phyloP scores from a whole-genome alignment of 2,329 filamentous ascomycete genomes.

The Neophaeococcomyces aloes region DNA sequence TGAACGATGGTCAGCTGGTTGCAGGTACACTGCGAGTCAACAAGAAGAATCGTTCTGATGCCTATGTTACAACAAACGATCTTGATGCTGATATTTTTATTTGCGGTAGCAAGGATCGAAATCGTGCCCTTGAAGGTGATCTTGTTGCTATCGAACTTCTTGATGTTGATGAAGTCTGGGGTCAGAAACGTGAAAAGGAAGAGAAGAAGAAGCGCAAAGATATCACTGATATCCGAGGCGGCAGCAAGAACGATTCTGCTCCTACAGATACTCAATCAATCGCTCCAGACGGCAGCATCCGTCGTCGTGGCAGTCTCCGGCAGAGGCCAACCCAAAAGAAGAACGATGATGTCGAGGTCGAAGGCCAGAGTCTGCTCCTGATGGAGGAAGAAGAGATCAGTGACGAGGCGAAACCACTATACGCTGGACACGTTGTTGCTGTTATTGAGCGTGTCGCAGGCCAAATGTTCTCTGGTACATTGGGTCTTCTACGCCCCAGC shows the following conservation, averaged over 20 bases:
- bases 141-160: constrained; percentile 91
- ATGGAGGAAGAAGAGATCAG: constrained; percentile 99
- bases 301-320: constrained; percentile 84
- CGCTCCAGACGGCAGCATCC: constrained; percentile 69
- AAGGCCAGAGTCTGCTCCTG: constrained; percentile 89
- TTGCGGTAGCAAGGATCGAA: constrained; percentile 96
- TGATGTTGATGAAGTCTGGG: constrained; percentile 97
- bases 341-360: constrained; percentile 98
- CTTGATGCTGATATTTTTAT: constrained; percentile 98
- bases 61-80: constrained; percentile 89
- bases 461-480: constrained; percentile 97
- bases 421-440: constrained; percentile 92
- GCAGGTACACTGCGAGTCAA: constrained; percentile 95
- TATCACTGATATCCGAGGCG: constrained; percentile 80
- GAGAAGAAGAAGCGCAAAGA: constrained; percentile 99
- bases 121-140: constrained; percentile 91
- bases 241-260: constrained; percentile 50
- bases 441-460: constrained; percentile 94
- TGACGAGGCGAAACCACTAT: constrained; percentile 94
- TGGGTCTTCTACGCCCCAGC: constrained; percentile 86
- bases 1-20: constrained; percentile 86
- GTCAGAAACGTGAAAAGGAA: constrained; percentile 97
- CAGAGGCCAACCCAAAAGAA: constrained; percentile 99
- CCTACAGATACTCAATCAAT: constrained; percentile 51
- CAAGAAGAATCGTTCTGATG: constrained; percentile 98